These are phyloP conservation scores for Bidens hawaiensis DNA, from an alignment of 140 eudicot species.

Conservation along the genomic window DNA sequence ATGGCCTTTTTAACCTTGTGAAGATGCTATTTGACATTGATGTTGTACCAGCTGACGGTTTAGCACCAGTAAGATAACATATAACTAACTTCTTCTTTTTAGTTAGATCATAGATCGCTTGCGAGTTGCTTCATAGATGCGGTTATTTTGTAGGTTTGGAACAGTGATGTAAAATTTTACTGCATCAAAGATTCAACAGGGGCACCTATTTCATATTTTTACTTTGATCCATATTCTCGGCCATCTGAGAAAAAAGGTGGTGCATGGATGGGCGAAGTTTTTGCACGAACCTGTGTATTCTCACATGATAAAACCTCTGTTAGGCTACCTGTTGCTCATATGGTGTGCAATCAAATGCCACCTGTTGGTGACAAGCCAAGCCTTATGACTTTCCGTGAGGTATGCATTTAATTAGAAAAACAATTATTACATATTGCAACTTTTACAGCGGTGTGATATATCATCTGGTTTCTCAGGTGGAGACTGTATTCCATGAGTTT, in stretches of 20 bases:
- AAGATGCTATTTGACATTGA: slow-evolving; percentile 71
- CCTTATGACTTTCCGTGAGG: slow-evolving; percentile 96
- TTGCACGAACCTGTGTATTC: slow-evolving; percentile 68
- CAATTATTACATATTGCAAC: neutral
- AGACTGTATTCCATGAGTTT: slow-evolving; percentile 97
- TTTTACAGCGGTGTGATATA: neutral
- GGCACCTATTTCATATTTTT: slow-evolving; percentile 71
- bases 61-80: slow-evolving; percentile 66
- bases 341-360: slow-evolving; percentile 98
- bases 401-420: slow-evolving; percentile 12
- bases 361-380: slow-evolving; percentile 94
- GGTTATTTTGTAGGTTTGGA: slow-evolving; percentile 62
- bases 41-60: slow-evolving; percentile 69
- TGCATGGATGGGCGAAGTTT: slow-evolving; percentile 96
- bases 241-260: slow-evolving; percentile 94
- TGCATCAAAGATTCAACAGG: slow-evolving; percentile 76
- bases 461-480: slow-evolving; percentile 44
- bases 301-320: slow-evolving; percentile 62
- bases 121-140: neutral
- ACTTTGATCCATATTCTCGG: slow-evolving; percentile 94
- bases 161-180: slow-evolving; percentile 69
- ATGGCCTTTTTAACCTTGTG: slow-evolving; percentile 81
- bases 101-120: no score
- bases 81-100: neutral
- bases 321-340: slow-evolving; percentile 93